Evolutionary conservation across 179 eudicot genomes (phyloP), one percentile per base, ranked within the genome.

Genomic region (Pouteria campechiana): DNA sequence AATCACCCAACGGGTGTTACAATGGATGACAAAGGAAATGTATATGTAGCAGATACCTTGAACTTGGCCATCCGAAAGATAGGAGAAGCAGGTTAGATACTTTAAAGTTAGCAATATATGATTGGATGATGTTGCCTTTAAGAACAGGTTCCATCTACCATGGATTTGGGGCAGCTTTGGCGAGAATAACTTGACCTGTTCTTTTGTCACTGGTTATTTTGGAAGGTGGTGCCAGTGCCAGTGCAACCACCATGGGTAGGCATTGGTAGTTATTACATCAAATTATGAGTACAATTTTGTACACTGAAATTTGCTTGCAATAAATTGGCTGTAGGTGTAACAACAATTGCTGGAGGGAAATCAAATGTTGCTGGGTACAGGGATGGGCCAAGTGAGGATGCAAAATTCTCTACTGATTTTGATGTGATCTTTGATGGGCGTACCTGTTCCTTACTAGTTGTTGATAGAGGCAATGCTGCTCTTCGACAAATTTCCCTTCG

Each of bases 311-410:
- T n/a, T n/a, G n/a, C n/a, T n/a, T n/a, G n/a, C n/a, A n/a, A n/a
- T n/a, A 41, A 36, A 29, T 42, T 39, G 6, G 36, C 21, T 59
- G 38, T 65, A 92, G 99, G 99, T 45, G 99, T 92, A 66, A 82
- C 96, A 11, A 92, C 99, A 30, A 92, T 92, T 71, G 99, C 99
- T 51, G 99, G 99, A 33, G 99, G 99, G 4, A 92, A 87, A 63
- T 86, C 99, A 30, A 92, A 73, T 68, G 65, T 77, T 62, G 76
- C 92, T 17, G 99, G 99, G 43, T 86, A 82, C 61, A 82, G 96
- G 63, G 99, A 87, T 52, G 99, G 99, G 34, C 96, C 99, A 3
- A 83, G 96, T 46, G 99, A 82, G 52, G 84, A 76, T 63, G 99
- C 99, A 30, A 73, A 74, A 56, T 90, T 92, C 63, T 92, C 99